These are phyloP conservation scores for Aspergillus sp. DNA, from an alignment of 2,329 filamentous ascomycete species.

Conservation along the genomic window DNA sequence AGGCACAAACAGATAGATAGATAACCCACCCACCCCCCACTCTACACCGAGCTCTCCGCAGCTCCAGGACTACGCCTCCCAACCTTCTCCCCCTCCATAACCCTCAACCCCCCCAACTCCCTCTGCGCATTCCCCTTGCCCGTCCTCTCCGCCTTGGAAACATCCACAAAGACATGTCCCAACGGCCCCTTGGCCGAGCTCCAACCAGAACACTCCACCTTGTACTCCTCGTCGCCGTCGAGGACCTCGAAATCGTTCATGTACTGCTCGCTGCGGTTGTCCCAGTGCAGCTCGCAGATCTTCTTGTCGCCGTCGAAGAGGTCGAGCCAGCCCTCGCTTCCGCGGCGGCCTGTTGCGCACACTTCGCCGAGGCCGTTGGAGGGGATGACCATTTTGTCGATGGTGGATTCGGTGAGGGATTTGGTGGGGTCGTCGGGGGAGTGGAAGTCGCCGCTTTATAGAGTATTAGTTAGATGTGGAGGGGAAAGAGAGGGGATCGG, in stretches of 20 bases:
- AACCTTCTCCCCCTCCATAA: background rate
- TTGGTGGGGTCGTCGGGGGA: conserved; percentile 28
- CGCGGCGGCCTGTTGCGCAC: conserved; percentile 35
- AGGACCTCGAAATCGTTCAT: conserved; percentile 34
- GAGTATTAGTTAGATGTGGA: background rate
- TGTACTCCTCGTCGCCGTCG: conserved; percentile 32
- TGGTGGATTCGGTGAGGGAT: conserved; percentile 34
- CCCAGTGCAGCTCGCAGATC: conserved; percentile 41
- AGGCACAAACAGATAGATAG: background rate
- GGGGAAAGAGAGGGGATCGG: background rate
- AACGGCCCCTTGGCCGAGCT: conserved; percentile 34
- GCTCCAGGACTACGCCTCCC: background rate
- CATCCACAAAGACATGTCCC: conserved; percentile 38
- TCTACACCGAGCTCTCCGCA: background rate
- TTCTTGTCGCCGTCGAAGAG: conserved; percentile 36
- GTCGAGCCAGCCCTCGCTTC: conserved; percentile 38
- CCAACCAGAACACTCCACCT: conserved; percentile 36
- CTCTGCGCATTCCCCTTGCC: background rate
- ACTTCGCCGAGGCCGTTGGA: conserved; percentile 37
- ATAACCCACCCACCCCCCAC: background rate
- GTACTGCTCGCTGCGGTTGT: conserved; percentile 31
- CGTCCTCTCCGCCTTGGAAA: conserved; percentile 26
- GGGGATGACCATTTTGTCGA: conserved; percentile 36
- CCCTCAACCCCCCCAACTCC: conserved; percentile 1
- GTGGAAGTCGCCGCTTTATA: conserved; percentile 33